Conservation (phyloP, 1,139 yeast genomes). For the Candida glucosophila region DNA sequence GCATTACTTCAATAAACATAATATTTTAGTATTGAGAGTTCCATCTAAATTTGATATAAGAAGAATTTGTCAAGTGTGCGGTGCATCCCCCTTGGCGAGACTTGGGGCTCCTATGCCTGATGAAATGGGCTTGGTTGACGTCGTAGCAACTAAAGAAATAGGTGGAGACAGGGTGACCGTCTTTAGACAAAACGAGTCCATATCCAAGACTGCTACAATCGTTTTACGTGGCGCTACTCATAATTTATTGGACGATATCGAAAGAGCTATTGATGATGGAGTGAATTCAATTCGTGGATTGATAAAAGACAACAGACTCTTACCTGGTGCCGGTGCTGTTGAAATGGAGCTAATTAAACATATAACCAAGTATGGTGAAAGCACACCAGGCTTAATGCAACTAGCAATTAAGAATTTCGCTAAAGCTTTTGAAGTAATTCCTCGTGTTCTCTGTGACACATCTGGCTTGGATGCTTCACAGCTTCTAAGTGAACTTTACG, state of each 20-base stretch:
- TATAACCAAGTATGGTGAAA: slow-evolving; percentile 79
- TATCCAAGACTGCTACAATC: slow-evolving; percentile 77
- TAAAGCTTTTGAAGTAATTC: slow-evolving; percentile 88
- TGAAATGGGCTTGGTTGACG: slow-evolving; percentile 82
- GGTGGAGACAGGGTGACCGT: slow-evolving; percentile 97
- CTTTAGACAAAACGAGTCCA: slow-evolving; percentile 74
- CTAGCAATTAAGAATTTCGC: slow-evolving; percentile 93
- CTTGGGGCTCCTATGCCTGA: slow-evolving; percentile 95
- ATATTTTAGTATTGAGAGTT: slow-evolving; percentile 77
- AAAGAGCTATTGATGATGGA: slow-evolving; percentile 96
- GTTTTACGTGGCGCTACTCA: slow-evolving; percentile 97
- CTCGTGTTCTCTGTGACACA: slow-evolving; percentile 88
- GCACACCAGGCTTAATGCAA: slow-evolving; percentile 87
- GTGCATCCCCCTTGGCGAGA: slow-evolving; percentile 93
- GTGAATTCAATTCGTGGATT: slow-evolving; percentile 88
- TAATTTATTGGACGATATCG: slow-evolving; percentile 85
- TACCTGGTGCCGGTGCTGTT: slow-evolving; percentile 97
- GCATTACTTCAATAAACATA: slow-evolving; percentile 84
- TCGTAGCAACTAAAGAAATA: slow-evolving; percentile 85
- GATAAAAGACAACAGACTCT: slow-evolving; percentile 65
- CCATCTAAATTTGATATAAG: slow-evolving; percentile 92
- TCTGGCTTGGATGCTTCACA: slow-evolving; percentile 90
- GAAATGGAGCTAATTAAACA: slow-evolving; percentile 82
- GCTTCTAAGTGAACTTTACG: slow-evolving; percentile 76
- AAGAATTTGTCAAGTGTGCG: slow-evolving; percentile 92